These are phyloP conservation scores for Malassezia brasiliensis DNA, from an alignment of 1,284 basidiomycete genomes.

Conservation along the genomic window DNA sequence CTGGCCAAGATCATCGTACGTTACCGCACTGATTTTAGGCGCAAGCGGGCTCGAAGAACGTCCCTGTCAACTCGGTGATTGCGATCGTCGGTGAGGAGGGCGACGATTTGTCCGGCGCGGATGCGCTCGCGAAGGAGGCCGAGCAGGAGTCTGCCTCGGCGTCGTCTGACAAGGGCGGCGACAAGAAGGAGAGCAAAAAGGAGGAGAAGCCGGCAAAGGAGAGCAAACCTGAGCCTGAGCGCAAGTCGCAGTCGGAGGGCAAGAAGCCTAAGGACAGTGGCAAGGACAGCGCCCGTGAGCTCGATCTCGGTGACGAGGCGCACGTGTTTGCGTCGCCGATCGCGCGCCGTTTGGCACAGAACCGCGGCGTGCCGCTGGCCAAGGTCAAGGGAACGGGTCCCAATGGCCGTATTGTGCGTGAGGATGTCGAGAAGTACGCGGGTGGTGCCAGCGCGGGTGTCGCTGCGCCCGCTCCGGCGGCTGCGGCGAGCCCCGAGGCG, in stretches of 20 bases:
- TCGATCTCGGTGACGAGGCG: slow-evolving; percentile 23
- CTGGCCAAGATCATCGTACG: slow-evolving; percentile 83
- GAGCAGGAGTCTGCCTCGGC: slow-evolving; percentile 34
- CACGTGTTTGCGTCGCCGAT: slow-evolving; percentile 83
- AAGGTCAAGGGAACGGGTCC: slow-evolving; percentile 92
- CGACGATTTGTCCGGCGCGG: slow-evolving; percentile 76
- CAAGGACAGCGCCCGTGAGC: slow-evolving; percentile 42
- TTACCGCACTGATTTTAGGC: slow-evolving; percentile 60
- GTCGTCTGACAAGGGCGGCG: slow-evolving; percentile 34
- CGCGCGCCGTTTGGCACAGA: slow-evolving; percentile 91
- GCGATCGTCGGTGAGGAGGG: slow-evolving; percentile 86
- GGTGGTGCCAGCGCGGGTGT: slow-evolving; percentile 21
- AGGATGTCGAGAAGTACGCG: slow-evolving; percentile 79
- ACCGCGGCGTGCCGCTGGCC: slow-evolving; percentile 80
- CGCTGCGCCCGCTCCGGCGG: slow-evolving; percentile 21
- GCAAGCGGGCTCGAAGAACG: slow-evolving; percentile 72
- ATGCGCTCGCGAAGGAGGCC: slow-evolving; percentile 61
- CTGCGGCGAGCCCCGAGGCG: slow-evolving; percentile 48
- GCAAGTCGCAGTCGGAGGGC: slow-evolving; percentile 24
- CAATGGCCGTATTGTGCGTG: slow-evolving; percentile 81
- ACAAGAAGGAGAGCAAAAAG: slow-evolving; percentile 19
- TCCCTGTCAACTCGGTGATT: slow-evolving; percentile 74
- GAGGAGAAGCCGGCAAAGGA: slow-evolving; percentile 22
- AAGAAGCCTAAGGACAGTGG: slow-evolving; percentile 20
- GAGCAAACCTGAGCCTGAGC: slow-evolving; percentile 8